A percentile compares a stretch with the other conserved stretches of the same genome.
phyloP scores from a whole-genome alignment of 768 basidiomycete genomes.

The Candolleomyces efflorescens region DNA sequence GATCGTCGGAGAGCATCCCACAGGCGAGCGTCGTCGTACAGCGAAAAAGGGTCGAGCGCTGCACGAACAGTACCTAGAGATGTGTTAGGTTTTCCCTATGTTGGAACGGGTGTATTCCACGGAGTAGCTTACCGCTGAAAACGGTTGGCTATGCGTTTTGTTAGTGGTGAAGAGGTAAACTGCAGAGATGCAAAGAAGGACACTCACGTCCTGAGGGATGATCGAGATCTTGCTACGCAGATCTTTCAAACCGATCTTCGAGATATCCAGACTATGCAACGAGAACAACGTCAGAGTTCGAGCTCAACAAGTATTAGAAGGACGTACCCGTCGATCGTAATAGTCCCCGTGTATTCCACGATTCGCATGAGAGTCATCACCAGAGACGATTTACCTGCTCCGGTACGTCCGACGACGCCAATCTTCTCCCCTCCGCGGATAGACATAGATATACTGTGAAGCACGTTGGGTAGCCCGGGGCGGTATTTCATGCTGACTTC shows the following conservation, averaged over 20 bases:
- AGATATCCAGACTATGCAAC: constrained; percentile 52
- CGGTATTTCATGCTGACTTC: constrained; percentile 62
- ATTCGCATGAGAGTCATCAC: constrained; percentile 65
- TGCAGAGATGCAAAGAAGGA: not conserved
- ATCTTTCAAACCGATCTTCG: constrained; percentile 61
- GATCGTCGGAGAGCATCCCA: constrained; percentile 75
- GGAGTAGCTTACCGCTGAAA: too few species aligned
- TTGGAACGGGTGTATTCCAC: not conserved
- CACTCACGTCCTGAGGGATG: constrained; percentile 63
- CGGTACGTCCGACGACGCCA: constrained; percentile 66
- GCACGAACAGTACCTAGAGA: constrained; percentile 46
- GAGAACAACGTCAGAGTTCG: constrained; percentile 11
- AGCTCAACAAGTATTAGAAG: not conserved
- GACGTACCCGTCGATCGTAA: constrained; percentile 58
- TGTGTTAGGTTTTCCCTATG: constrained; percentile 7
- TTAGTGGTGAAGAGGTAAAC: too few species aligned
- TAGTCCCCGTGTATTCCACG: constrained; percentile 62
- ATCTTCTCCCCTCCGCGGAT: constrained; percentile 71
- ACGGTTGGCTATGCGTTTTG: too few species aligned
- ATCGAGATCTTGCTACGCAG: constrained; percentile 57
- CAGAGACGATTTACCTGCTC: constrained; percentile 60
- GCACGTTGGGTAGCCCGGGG: constrained; percentile 68
- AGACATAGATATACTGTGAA: constrained; percentile 57
- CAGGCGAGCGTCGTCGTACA: constrained; percentile 58
- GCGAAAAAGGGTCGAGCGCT: constrained; percentile 56